These are phyloP conservation scores for Phialophora expanda DNA, from an alignment of 2,329 filamentous ascomycete genomes.

Conservation along the genomic window DNA sequence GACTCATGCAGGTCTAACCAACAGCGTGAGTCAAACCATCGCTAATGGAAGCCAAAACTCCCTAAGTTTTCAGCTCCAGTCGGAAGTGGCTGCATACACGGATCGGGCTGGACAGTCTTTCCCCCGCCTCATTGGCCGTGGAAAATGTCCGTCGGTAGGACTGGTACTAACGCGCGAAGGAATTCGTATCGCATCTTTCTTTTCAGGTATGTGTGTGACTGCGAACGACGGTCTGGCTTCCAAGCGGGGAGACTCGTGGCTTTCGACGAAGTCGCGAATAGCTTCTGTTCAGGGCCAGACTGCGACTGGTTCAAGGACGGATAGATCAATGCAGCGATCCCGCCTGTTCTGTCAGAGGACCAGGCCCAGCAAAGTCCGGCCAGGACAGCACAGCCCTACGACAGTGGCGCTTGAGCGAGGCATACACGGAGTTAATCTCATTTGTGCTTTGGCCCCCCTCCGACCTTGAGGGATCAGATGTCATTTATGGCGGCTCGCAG, in stretches of 20 bases:
- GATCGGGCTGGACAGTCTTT: background rate
- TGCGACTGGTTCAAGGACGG: background rate
- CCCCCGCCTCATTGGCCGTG: constrained; percentile 14
- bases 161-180: constrained; percentile 1
- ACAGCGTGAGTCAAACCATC: background rate
- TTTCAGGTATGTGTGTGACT: background rate
- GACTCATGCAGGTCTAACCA: background rate
- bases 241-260: background rate
- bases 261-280: background rate
- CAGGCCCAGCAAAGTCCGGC: background rate
- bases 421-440: constrained; percentile 6
- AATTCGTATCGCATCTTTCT: constrained; percentile 3
- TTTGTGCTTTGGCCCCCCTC: constrained; percentile 6
- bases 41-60: constrained; percentile 5
- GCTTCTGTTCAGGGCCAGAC: background rate
- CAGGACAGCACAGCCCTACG: background rate
- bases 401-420: constrained; percentile 1
- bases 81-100: constrained; percentile 27
- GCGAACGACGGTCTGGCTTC: background rate
- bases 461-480: constrained; percentile 2
- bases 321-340: constrained; percentile 1
- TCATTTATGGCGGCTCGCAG: background rate
- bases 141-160: background rate
- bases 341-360: background rate
- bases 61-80: constrained; percentile 19